Conservation (phyloP, 768 basidiomycete genomes). For the Cytidiella melzeri region DNA sequence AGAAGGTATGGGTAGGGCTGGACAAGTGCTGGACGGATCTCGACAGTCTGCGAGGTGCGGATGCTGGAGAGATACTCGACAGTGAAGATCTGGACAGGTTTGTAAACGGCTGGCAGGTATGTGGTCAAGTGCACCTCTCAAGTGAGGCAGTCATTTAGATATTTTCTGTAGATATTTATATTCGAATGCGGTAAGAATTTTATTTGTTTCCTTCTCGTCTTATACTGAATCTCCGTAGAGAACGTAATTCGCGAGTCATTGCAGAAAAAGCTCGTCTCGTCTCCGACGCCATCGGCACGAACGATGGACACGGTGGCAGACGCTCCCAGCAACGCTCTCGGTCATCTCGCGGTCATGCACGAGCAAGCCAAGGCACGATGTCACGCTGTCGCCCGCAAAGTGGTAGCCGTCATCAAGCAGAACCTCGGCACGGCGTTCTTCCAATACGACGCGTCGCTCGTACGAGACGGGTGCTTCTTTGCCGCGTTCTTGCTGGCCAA, state of each 20-base stretch:
- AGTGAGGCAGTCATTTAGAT: too few species aligned
- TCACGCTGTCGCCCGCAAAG: constrained; percentile 37
- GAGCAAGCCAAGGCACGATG: constrained; percentile 40
- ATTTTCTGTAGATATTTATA: constrained; percentile 63
- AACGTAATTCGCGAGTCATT: constrained; percentile 85
- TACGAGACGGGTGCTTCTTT: constrained; percentile 88
- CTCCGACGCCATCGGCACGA: constrained; percentile 15
- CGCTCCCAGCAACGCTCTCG: constrained; percentile 21
- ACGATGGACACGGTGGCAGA: constrained; percentile 15
- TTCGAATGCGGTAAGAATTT: constrained; percentile 75
- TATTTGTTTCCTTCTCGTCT: too few species aligned
- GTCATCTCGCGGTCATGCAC: constrained; percentile 32
- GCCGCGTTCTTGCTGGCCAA: constrained; percentile 70
- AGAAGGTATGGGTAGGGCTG: constrained; percentile 80
- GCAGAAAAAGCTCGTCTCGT: constrained; percentile 47
- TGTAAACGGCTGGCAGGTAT: constrained; percentile 82
- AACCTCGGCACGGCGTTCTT: constrained; percentile 57
- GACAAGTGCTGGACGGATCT: constrained; percentile 84
- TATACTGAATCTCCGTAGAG: too few species aligned
- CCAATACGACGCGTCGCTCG: constrained; percentile 78
- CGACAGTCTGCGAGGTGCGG: constrained; percentile 49
- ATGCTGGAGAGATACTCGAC: constrained; percentile 33
- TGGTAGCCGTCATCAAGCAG: constrained; percentile 42
- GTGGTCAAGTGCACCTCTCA: too few species aligned
- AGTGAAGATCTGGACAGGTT: constrained; percentile 58